Evolutionary conservation across 2,329 filamentous ascomycete species (phyloP), one percentile per base, ranked within the genome.

Genomic region (Dothistroma septosporum): DNA sequence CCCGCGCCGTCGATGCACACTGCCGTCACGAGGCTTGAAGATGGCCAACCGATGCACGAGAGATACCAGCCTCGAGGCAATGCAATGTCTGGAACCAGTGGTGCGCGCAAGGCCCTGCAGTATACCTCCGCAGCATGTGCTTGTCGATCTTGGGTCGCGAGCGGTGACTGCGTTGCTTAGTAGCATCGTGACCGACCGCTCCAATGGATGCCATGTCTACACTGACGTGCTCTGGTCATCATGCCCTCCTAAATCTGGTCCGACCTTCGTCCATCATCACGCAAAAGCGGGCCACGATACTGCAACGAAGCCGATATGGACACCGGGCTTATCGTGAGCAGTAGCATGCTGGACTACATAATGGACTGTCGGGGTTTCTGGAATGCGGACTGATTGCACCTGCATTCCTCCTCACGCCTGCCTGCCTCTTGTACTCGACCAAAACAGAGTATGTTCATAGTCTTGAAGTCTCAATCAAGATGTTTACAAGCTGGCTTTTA

Each of bases 231-330:
- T 47, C 16, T 47, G 54, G 31, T 22, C 8, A 47, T 16, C 54
- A 47, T 22, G 44, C 8, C 49, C 19, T 35, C 12, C 24, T 28
- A 31, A 24, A 31, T 53, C n/a, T 54, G 32, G 32, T 28, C 58
- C 58, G 58, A 41, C 58, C 35, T 49, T 52, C 44, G 31, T 12
- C 58, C 53, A 55, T 32, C 52, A 56, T 28, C 57, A 60, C 53
- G 53, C 58, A 16, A 56, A n/a, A 52, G 58, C 58, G 53, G 46
- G 53, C 50, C 41, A 10, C 14, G 31, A 35, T 35, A 31, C 50
- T 53, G n/a, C 31, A 35, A 21, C 11, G 24, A 31, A 21, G 50
- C 16, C n/a, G 50, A 53, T 53, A 28, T 53, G 28, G 5, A 53
- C 28, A 16, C 50, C 31, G 31, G 50, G 24, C 31, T 9, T 33